Conservation (phyloP, 108 stramenopile genomes). For the Nannochloropsis granulata region DNA sequence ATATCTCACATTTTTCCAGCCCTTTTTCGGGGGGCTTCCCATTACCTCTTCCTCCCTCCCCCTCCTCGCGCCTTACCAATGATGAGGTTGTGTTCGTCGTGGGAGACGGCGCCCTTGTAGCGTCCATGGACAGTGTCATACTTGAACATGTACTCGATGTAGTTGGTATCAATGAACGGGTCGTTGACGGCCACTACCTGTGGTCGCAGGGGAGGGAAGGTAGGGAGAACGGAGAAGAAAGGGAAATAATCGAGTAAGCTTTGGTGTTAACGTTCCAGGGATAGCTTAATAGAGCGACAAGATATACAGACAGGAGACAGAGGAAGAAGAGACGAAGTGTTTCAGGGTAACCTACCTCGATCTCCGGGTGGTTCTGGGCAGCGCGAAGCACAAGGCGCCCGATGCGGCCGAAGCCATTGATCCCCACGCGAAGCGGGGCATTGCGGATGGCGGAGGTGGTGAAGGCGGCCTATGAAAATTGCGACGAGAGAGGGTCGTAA, state of each 20-base stretch:
- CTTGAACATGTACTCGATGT: conserved; percentile 63
- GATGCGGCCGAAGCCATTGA: conserved; percentile 98
- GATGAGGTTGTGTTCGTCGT: conserved; percentile 37
- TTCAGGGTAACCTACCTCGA: conserved; percentile 29
- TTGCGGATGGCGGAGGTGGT: background rate
- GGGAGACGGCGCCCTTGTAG: conserved; percentile 41
- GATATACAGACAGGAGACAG: too few relatives aligned
- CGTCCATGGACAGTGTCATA: conserved; percentile 79
- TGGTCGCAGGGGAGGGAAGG: too few relatives aligned
- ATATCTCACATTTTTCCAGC: conserved; percentile 5
- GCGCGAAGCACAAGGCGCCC: conserved; percentile 90
- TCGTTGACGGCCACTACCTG: conserved; percentile 10
- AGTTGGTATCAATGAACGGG: background rate
- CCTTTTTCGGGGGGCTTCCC: background rate
- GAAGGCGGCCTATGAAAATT: background rate
- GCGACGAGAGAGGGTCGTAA: too few relatives aligned
- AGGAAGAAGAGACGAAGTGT: too few relatives aligned
- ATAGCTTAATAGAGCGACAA: background rate
- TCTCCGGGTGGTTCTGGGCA: conserved; percentile 57
- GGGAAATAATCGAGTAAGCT: background rate
- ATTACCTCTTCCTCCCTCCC: background rate
- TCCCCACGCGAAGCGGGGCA: conserved; percentile 59
- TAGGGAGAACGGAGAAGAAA: conserved; percentile 49
- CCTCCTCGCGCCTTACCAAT: conserved; percentile 46
- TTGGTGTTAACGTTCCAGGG: background rate